These are phyloP conservation scores for Aspergillus jensenii DNA, from an alignment of 2,329 filamentous ascomycete species.

Conservation along the genomic window DNA sequence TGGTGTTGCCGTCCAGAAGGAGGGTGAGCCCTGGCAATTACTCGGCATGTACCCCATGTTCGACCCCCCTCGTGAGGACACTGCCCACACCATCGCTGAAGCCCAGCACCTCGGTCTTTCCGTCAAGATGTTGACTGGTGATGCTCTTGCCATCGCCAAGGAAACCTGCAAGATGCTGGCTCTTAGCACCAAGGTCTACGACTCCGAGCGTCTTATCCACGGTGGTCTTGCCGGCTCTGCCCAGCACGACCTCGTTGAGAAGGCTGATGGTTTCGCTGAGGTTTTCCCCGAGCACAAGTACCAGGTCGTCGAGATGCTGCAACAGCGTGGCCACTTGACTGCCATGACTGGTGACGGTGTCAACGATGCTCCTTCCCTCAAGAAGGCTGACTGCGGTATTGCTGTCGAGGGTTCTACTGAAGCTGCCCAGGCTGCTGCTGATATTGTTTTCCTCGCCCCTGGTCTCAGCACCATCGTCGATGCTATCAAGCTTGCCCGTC, in stretches of 20 bases:
- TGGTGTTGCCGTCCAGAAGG: constrained; percentile 76
- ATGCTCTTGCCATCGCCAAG: constrained; percentile 76
- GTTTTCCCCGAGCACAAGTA: constrained; percentile 77
- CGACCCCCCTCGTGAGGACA: constrained; percentile 76
- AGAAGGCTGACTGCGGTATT: constrained; percentile 74
- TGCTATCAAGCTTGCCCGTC: constrained; percentile 71
- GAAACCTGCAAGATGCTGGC: constrained; percentile 82
- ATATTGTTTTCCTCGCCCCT: constrained; percentile 73
- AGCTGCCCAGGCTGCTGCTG: constrained; percentile 69
- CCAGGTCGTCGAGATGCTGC: constrained; percentile 73
- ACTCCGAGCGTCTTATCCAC: constrained; percentile 74
- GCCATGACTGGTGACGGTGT: constrained; percentile 78
- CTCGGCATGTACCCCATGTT: constrained; percentile 79
- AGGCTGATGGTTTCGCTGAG: constrained; percentile 71
- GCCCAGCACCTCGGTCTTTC: constrained; percentile 73
- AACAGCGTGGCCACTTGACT: constrained; percentile 70
- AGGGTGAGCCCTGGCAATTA: constrained; percentile 70
- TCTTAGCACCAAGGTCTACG: constrained; percentile 77
- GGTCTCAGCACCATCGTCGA: constrained; percentile 70
- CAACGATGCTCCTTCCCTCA: constrained; percentile 71
- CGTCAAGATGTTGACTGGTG: constrained; percentile 81
- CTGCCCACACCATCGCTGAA: constrained; percentile 74
- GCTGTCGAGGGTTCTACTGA: constrained; percentile 71
- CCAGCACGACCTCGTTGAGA: constrained; percentile 74
- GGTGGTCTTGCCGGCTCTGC: constrained; percentile 71